Evolutionary conservation across 2,329 filamentous ascomycete species (phyloP).

Genomic region (Teratosphaeria viscida): DNA sequence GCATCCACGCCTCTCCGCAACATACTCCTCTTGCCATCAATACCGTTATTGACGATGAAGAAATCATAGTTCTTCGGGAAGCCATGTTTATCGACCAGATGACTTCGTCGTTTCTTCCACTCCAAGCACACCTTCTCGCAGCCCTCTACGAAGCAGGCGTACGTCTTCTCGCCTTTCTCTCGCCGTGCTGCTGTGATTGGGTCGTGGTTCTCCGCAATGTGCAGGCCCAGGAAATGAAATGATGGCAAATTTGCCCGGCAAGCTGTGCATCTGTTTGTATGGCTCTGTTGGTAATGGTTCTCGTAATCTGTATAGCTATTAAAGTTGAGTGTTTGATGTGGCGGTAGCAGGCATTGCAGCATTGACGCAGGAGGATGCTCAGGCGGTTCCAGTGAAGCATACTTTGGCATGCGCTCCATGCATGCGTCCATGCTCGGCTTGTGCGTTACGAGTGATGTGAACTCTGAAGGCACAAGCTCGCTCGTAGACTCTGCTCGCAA

Average conservation of each 20-base stretch:
- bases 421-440: slow-evolving; percentile 11
- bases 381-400: slow-evolving; percentile 45
- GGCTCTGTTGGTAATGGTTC: slow-evolving; percentile 68
- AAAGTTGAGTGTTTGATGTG: slow-evolving; percentile 66
- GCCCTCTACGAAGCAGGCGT: slow-evolving; percentile 77
- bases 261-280: slow-evolving; percentile 74
- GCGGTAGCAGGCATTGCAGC: slow-evolving; percentile 75
- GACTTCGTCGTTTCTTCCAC: slow-evolving; percentile 71
- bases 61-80: slow-evolving; percentile 85
- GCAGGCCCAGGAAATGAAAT: slow-evolving; percentile 65
- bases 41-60: slow-evolving; percentile 74
- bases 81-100: slow-evolving; percentile 88
- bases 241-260: slow-evolving; percentile 85
- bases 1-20: slow-evolving; percentile 45
- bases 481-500: slow-evolving; percentile 42
- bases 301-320: slow-evolving; percentile 71
- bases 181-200: slow-evolving; percentile 60
- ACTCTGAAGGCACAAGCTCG: slow-evolving; percentile 14
- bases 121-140: slow-evolving; percentile 80
- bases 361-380: slow-evolving; percentile 26
- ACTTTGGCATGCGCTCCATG: slow-evolving; percentile 28
- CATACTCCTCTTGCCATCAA: slow-evolving; percentile 74
- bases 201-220: slow-evolving; percentile 89
- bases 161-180: slow-evolving; percentile 82
- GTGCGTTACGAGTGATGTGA: slow-evolving; percentile 5